phyloP scores from a whole-genome alignment of 148 eudicot genomes.

The Diospyros lotus region DNA sequence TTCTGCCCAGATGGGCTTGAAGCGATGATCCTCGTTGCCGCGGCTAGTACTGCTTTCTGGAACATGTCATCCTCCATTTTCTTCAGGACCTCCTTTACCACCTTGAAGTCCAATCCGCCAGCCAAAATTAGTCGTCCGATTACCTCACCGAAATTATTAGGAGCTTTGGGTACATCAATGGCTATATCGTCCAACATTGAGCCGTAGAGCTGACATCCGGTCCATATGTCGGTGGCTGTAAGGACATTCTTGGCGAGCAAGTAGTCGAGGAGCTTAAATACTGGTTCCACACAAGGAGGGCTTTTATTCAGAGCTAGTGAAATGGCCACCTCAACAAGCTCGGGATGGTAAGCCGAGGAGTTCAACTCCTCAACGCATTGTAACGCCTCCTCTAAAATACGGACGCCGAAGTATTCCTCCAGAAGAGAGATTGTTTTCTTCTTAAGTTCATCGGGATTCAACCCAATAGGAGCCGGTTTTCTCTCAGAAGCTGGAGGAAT shows the following conservation, averaged over 20 bases:
- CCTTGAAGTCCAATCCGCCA: slow-evolving; percentile 51
- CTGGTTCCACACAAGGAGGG: slow-evolving; percentile 64
- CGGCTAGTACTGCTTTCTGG: slow-evolving; percentile 52
- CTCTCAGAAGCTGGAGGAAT: slow-evolving; percentile 20
- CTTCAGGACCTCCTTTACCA: slow-evolving; percentile 49
- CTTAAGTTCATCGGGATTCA: slow-evolving; percentile 41
- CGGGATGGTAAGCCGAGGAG: slow-evolving; percentile 60
- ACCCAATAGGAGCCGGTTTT: slow-evolving; percentile 17
- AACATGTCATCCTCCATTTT: slow-evolving; percentile 59
- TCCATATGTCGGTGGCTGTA: slow-evolving; percentile 39
- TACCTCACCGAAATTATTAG: slow-evolving; percentile 75
- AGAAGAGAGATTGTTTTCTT: slow-evolving; percentile 60
- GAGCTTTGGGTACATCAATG: slow-evolving; percentile 89
- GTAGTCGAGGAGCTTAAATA: slow-evolving; percentile 61
- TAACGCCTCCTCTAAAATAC: slow-evolving; percentile 70
- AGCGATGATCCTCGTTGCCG: slow-evolving; percentile 33
- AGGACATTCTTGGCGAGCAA: slow-evolving; percentile 55
- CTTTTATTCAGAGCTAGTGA: slow-evolving; percentile 69
- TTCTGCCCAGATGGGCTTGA: slow-evolving; percentile 44
- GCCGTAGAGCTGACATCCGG: slow-evolving; percentile 66
- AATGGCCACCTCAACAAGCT: slow-evolving; percentile 76
- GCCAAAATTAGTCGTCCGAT: slow-evolving; percentile 53
- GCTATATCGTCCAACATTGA: slow-evolving; percentile 68
- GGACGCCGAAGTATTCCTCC: slow-evolving; percentile 73
- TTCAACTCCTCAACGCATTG: slow-evolving; percentile 73